phyloP scores from a whole-genome alignment of 164 flowering plant species.

The Cinnamomum chago region DNA sequence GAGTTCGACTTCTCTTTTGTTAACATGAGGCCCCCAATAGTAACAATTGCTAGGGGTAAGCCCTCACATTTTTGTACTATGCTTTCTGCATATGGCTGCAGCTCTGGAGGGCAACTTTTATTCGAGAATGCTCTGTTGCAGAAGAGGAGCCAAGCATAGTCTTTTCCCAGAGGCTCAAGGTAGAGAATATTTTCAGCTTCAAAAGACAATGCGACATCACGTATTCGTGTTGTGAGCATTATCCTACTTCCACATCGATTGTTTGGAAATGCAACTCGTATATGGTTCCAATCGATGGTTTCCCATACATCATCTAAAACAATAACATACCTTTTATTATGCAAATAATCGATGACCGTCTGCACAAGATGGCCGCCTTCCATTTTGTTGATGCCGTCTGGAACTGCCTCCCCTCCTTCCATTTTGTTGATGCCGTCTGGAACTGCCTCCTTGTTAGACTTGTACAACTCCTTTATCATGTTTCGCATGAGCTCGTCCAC shows the following conservation, averaged over 20 bases:
- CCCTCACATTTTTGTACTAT: slow-evolving; percentile 45
- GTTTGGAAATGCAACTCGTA: slow-evolving; percentile 25
- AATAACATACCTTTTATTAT: slow-evolving; percentile 14
- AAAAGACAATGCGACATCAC: not conserved
- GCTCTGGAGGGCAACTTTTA: slow-evolving; percentile 22
- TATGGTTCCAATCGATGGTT: slow-evolving; percentile 17
- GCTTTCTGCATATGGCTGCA: slow-evolving; percentile 29
- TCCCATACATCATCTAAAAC: slow-evolving; percentile 43
- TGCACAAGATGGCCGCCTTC: not conserved
- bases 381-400: not conserved
- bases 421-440: not conserved
- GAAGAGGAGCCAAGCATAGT: slow-evolving; percentile 36
- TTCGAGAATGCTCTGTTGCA: slow-evolving; percentile 37
- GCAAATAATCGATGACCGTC: not conserved
- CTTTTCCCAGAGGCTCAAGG: not conserved
- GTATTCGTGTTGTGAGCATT: slow-evolving; percentile 29
- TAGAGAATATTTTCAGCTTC: not conserved
- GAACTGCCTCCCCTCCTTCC: not conserved
- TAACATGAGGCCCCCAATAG: slow-evolving; percentile 43
- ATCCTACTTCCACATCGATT: slow-evolving; percentile 24
- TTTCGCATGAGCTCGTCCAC: not conserved
- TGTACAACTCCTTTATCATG: slow-evolving; percentile 1
- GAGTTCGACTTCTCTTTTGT: slow-evolving; percentile 17
- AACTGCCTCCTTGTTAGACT: not conserved
- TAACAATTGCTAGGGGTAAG: slow-evolving; percentile 47